phyloP scores from a whole-genome alignment of 2,329 filamentous ascomycete species.

The Pseudogymnoascus sp. region DNA sequence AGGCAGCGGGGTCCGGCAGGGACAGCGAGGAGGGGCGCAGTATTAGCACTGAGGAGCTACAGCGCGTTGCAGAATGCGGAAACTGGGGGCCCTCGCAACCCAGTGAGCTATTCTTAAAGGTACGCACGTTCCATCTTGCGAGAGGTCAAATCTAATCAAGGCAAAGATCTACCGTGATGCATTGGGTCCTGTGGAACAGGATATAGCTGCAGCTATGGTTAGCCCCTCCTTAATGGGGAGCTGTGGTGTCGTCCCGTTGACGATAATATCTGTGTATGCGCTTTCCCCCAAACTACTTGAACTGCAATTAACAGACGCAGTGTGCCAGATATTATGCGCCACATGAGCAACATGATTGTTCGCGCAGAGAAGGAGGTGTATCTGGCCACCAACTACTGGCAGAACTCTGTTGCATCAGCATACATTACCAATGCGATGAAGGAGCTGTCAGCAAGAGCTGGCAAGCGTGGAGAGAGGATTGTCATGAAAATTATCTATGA shows the following conservation, averaged over 20 bases:
- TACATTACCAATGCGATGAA: slow-evolving; percentile 61
- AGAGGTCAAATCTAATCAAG: neutral
- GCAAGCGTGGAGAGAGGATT: slow-evolving; percentile 47
- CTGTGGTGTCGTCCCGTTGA: slow-evolving; percentile 58
- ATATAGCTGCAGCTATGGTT: slow-evolving; percentile 39
- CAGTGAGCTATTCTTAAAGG: slow-evolving; percentile 59
- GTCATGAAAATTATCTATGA: slow-evolving; percentile 73
- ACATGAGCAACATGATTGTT: slow-evolving; percentile 70
- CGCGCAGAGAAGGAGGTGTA: slow-evolving; percentile 66
- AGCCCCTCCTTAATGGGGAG: slow-evolving; percentile 54
- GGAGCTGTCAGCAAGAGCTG: slow-evolving; percentile 61
- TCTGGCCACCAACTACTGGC: slow-evolving; percentile 71
- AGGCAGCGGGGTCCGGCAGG: slow-evolving; percentile 17
- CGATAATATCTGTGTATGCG: slow-evolving; percentile 53
- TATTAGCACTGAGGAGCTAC: slow-evolving; percentile 37
- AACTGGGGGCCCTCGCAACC: slow-evolving; percentile 58
- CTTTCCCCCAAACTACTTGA: neutral
- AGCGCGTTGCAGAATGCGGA: slow-evolving; percentile 53
- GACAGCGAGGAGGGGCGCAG: slow-evolving; percentile 19
- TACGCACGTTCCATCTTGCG: slow-evolving; percentile 24
- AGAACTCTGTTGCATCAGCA: slow-evolving; percentile 58
- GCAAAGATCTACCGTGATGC: slow-evolving; percentile 25
- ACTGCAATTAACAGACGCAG: slow-evolving; percentile 22
- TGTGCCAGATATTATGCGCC: slow-evolving; percentile 62
- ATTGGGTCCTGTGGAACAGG: slow-evolving; percentile 21